These are phyloP conservation scores for Oxyria digyna DNA, from an alignment of 148 eudicot species.

Conservation along the genomic window DNA sequence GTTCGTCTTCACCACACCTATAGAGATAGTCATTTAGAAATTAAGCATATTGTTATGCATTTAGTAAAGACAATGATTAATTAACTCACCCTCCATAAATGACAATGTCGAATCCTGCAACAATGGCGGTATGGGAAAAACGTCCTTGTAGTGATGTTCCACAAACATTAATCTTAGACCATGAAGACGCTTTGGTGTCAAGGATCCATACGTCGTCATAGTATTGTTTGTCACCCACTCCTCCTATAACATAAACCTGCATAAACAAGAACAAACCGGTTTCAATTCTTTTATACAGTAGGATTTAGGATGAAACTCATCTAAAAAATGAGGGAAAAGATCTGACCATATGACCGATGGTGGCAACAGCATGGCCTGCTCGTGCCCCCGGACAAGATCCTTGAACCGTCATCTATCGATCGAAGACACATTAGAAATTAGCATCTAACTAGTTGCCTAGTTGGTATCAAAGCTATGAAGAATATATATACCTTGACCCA, in stretches of 20 bases:
- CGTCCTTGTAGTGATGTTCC: slow-evolving; percentile 75
- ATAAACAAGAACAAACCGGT: too few relatives aligned
- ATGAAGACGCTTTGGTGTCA: slow-evolving; percentile 31
- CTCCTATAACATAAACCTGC: slow-evolving; percentile 73
- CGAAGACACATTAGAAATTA: background rate
- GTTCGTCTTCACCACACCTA: slow-evolving; percentile 95
- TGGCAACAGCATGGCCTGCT: slow-evolving; percentile 84
- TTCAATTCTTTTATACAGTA: too few relatives aligned
- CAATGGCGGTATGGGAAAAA: slow-evolving; percentile 77
- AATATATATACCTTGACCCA: slow-evolving; percentile 57
- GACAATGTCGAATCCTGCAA: slow-evolving; percentile 41
- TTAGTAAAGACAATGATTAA: background rate
- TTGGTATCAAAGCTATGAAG: too few relatives aligned
- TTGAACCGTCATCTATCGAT: slow-evolving; percentile 29
- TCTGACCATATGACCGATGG: slow-evolving; percentile 55
- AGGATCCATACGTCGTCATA: slow-evolving; percentile 77
- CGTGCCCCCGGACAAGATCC: slow-evolving; percentile 74
- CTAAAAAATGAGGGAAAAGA: background rate
- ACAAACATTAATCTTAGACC: slow-evolving; percentile 55
- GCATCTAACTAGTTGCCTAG: background rate
- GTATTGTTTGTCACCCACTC: slow-evolving; percentile 81
- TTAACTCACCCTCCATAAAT: slow-evolving; percentile 87
- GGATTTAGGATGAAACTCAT: background rate
- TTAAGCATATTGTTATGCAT: background rate
- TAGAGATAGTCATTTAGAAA: too few relatives aligned